Conservation (phyloP, 2,329 filamentous ascomycete species). For the Aspergillus sergii region DNA sequence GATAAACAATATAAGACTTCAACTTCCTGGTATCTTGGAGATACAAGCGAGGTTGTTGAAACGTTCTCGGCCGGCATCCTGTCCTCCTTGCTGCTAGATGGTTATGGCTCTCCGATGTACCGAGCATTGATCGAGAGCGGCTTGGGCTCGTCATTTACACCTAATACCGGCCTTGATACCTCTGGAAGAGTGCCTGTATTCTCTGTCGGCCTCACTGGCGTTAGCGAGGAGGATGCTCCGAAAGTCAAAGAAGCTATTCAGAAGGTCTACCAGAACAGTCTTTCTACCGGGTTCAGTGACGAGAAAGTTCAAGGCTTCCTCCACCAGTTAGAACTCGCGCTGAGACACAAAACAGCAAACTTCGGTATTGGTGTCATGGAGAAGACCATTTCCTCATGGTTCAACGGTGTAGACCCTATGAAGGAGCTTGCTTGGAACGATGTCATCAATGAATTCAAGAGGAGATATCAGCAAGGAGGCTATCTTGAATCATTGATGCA, state of each 20-base stretch:
- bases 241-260: conserved; percentile 75
- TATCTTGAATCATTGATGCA: conserved; percentile 85
- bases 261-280: conserved; percentile 69
- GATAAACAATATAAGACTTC: conserved; percentile 94
- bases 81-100: conserved; percentile 83
- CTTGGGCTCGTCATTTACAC: conserved; percentile 89
- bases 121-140: conserved; percentile 85
- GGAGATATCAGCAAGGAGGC: conserved; percentile 69
- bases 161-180: conserved; percentile 88
- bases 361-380: conserved; percentile 93
- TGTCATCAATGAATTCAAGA: conserved; percentile 79
- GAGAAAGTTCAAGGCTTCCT: conserved; percentile 91
- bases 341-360: conserved; percentile 95
- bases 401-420: conserved; percentile 92
- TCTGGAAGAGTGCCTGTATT: conserved; percentile 79
- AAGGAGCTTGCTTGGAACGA: conserved; percentile 90
- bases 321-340: conserved; percentile 86
- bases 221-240: conserved; percentile 75
- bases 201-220: conserved; percentile 88
- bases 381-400: conserved; percentile 88
- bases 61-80: conserved; percentile 84
- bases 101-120: conserved; percentile 93
- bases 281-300: conserved; percentile 78
- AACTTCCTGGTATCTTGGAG: conserved; percentile 86
- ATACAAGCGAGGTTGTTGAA: conserved; percentile 80